Evolutionary conservation across 1,284 basidiomycete species (phyloP).

Genomic region (Ganoderma resinaceum): DNA sequence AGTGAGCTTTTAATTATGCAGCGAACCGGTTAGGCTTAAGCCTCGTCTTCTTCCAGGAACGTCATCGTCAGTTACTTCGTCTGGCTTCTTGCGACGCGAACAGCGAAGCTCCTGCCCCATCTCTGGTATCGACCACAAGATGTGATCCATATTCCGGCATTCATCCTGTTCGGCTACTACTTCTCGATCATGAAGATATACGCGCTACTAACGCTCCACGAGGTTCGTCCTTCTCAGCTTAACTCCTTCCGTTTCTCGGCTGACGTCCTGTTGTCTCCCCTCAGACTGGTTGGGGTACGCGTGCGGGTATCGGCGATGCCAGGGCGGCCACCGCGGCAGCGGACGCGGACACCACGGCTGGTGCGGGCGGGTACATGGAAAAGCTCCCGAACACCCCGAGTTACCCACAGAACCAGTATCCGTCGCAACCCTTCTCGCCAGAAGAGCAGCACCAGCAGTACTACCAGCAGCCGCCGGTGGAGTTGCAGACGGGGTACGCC

Average conservation of each 20-base stretch:
- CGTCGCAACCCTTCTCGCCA: conserved; percentile 25
- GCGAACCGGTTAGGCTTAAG: neutral
- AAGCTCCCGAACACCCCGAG: conserved; percentile 36
- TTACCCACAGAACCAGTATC: conserved; percentile 34
- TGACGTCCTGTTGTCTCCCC: neutral
- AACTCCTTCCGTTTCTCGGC: neutral
- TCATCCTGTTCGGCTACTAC: conserved; percentile 90
- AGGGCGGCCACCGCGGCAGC: conserved; percentile 73
- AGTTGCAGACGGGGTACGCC: conserved; percentile 43
- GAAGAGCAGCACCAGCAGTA: conserved; percentile 26
- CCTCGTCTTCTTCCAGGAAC: conserved; percentile 57
- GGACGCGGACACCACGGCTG: conserved; percentile 38
- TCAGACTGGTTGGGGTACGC: conserved; percentile 90
- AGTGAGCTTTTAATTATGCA: conserved; percentile 38
- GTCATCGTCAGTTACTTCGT: conserved; percentile 78
- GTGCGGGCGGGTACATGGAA: conserved; percentile 36
- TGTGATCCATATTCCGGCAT: conserved; percentile 90
- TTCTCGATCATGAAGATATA: conserved; percentile 45
- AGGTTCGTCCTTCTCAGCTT: conserved; percentile 32
- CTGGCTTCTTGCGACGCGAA: conserved; percentile 85
- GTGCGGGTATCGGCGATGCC: conserved; percentile 87
- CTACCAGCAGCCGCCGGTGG: conserved; percentile 41
- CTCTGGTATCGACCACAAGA: conserved; percentile 87
- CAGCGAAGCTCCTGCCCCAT: conserved; percentile 88
- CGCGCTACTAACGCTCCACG: conserved; percentile 43